These are phyloP conservation scores for Sugiyamaella lignohabitans DNA, from an alignment of 805 yeast species.

Conservation along the genomic window DNA sequence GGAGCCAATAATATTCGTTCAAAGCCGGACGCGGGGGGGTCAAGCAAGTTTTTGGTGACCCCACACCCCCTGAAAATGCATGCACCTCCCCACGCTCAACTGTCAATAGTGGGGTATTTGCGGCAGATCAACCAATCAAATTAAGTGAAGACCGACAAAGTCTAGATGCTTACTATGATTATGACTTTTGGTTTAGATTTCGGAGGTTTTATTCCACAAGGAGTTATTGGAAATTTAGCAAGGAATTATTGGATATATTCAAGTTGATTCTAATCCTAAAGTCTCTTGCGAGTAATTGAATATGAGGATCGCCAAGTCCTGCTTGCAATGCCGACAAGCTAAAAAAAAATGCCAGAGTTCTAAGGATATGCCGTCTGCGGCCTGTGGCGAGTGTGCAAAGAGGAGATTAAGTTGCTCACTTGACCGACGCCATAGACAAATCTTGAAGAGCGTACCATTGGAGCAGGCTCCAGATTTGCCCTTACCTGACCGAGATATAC, in stretches of 20 bases:
- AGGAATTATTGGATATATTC: too few relatives aligned
- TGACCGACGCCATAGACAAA: background rate
- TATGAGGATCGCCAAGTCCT: background rate
- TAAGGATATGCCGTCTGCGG: background rate
- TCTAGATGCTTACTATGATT: too few relatives aligned
- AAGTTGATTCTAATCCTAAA: too few relatives aligned
- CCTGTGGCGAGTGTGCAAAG: background rate
- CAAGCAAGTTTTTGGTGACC: too few relatives aligned
- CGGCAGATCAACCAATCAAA: background rate
- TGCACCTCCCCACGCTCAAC: background rate
- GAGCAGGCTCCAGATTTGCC: background rate
- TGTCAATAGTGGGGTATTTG: background rate
- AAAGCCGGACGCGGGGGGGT: background rate
- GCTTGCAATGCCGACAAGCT: background rate
- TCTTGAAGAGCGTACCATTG: background rate
- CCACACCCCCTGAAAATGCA: background rate
- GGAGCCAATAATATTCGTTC: background rate
- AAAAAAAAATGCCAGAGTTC: background rate
- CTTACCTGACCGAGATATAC: slow-evolving; percentile 4
- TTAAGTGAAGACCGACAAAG: background rate
- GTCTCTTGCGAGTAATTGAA: background rate
- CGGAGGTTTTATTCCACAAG: too few relatives aligned
- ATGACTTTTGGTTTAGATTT: too few relatives aligned
- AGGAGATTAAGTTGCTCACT: background rate
- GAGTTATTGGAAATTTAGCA: too few relatives aligned